Evolutionary conservation across 768 basidiomycete genomes (phyloP).

Genomic region (Rhodosporidiobolus odoratus): DNA sequence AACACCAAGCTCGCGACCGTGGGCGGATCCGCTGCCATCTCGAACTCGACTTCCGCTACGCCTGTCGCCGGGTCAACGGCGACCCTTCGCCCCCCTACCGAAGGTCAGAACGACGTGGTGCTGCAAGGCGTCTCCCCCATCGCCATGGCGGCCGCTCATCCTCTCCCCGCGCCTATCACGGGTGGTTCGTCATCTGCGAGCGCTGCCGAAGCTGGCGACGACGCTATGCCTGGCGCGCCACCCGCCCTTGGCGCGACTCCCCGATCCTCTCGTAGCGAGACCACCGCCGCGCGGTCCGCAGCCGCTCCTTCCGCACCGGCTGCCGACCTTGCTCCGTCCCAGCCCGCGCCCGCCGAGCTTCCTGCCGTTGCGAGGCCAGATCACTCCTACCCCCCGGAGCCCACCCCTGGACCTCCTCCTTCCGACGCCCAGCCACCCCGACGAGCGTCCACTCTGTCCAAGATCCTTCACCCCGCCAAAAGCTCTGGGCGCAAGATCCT

Average conservation of each 20-base stretch:
- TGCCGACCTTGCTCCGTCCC: background rate
- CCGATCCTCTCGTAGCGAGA: background rate
- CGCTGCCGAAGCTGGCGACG: background rate
- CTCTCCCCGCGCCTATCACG: background rate
- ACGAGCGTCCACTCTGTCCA: slow-evolving; percentile 16
- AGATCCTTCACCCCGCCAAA: slow-evolving; percentile 18
- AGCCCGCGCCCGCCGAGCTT: background rate
- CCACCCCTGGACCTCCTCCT: slow-evolving; percentile 4
- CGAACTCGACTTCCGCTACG: background rate
- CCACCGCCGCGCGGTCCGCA: background rate
- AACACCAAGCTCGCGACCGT: background rate
- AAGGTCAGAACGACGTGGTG: background rate
- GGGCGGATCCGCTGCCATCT: background rate
- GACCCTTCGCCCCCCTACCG: background rate
- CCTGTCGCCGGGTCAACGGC: slow-evolving; percentile 11
- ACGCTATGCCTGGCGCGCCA: background rate
- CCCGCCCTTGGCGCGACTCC: background rate
- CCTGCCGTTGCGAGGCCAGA: background rate
- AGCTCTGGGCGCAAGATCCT: slow-evolving; percentile 19
- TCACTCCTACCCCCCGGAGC: slow-evolving; percentile 35
- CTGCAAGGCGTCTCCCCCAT: background rate
- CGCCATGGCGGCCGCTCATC: background rate
- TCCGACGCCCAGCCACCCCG: background rate
- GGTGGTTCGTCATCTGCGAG: background rate
- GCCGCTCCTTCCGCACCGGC: background rate